Percentiles rank a stretch among this genome's conserved stretches.
Conservation (phyloP, 768 basidiomycete species). For the Naganishia onofrii region DNA sequence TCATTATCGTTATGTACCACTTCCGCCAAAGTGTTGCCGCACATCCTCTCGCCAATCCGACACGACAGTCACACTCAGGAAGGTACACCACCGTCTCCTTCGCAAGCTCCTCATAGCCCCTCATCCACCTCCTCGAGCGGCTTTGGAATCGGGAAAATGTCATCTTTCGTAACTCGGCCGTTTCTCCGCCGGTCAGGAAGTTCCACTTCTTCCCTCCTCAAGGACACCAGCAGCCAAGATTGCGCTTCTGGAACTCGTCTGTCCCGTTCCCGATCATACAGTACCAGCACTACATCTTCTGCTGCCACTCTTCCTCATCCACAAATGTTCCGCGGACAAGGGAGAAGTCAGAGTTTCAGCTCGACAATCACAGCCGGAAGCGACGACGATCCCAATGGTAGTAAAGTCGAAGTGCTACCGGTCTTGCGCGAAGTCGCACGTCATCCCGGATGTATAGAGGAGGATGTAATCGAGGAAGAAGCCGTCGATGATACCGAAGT, state of each 20-base stretch:
- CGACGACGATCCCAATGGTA: neutral
- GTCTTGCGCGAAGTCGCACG: neutral
- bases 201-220: neutral
- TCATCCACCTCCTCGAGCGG: neutral
- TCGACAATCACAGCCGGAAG: neutral
- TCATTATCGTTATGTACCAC: neutral
- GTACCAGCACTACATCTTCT: neutral
- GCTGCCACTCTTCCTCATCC: neutral
- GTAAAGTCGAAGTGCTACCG: neutral
- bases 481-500: neutral
- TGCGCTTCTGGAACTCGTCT: neutral
- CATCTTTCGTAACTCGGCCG: slow-evolving; percentile 6
- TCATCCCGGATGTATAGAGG: slow-evolving; percentile 17
- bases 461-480: slow-evolving; percentile 13
- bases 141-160: slow-evolving; percentile 8
- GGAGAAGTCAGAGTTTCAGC: neutral
- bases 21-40: neutral
- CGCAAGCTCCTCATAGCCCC: neutral
- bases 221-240: neutral
- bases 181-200: slow-evolving; percentile 9
- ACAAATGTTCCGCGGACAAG: neutral
- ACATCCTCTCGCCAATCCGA: slow-evolving; percentile 2
- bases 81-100: neutral
- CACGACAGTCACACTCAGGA: neutral
- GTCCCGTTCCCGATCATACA: neutral